phyloP scores from a whole-genome alignment of 1,284 basidiomycete species.

The Heterobasidion annosum region DNA sequence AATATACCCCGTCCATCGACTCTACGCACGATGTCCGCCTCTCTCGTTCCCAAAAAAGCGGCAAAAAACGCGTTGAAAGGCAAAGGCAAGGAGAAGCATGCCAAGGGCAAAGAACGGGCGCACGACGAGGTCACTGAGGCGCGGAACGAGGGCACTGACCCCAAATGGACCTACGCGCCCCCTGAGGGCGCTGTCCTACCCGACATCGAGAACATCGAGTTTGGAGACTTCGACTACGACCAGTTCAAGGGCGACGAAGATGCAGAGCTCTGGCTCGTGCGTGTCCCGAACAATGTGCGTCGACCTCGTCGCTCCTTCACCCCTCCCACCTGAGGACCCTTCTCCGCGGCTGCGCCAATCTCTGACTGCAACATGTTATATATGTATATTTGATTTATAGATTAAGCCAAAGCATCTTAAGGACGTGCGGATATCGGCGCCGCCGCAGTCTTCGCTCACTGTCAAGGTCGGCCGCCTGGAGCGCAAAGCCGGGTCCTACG shows the following conservation, averaged over 20 bases:
- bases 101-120: background rate
- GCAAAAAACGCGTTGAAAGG: background rate
- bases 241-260: constrained; percentile 42
- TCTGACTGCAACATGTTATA: too few relatives aligned
- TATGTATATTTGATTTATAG: constrained; percentile 28
- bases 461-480: constrained; percentile 35
- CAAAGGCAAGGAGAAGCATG: background rate
- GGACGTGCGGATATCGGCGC: constrained; percentile 34
- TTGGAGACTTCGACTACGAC: constrained; percentile 61
- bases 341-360: too few relatives aligned
- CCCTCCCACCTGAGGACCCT: background rate
- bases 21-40: too few relatives aligned
- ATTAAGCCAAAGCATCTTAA: constrained; percentile 57
- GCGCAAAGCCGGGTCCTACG: constrained; percentile 45
- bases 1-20: too few relatives aligned
- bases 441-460: constrained; percentile 22
- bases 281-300: constrained; percentile 56
- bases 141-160: constrained; percentile 41
- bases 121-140: background rate
- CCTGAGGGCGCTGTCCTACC: constrained; percentile 38
- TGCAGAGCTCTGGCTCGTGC: constrained; percentile 60
- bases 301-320: background rate
- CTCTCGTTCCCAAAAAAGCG: background rate
- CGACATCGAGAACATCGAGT: constrained; percentile 31
- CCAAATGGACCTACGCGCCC: constrained; percentile 45